Evolutionary conservation across 2,329 filamentous ascomycete species (phyloP).

Genomic region (Lithohypha guttulata): DNA sequence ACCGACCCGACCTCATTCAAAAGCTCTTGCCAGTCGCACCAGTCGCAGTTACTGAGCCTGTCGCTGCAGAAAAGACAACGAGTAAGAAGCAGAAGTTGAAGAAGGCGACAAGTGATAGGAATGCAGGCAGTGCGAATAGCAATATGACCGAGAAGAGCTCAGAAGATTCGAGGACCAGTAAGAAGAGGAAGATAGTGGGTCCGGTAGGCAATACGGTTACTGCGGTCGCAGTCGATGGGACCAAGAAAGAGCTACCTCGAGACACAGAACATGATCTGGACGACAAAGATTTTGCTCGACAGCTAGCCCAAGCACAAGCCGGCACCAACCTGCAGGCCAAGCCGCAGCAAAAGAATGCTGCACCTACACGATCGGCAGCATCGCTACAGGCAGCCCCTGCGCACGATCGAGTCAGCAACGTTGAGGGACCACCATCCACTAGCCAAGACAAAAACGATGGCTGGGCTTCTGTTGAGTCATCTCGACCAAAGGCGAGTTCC

Average conservation of each 20-base stretch:
- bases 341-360: slow-evolving; percentile 22
- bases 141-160: slow-evolving; percentile 24
- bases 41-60: background rate
- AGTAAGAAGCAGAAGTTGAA: slow-evolving; percentile 17
- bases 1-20: slow-evolving; percentile 4
- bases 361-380: slow-evolving; percentile 34
- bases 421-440: slow-evolving; percentile 57
- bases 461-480: slow-evolving; percentile 55
- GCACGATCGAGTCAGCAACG: slow-evolving; percentile 37
- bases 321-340: slow-evolving; percentile 46
- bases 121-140: slow-evolving; percentile 8
- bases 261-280: slow-evolving; percentile 51
- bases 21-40: background rate
- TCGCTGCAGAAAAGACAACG: slow-evolving; percentile 8
- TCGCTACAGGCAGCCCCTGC: slow-evolving; percentile 36
- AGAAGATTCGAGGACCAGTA: slow-evolving; percentile 19
- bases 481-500: slow-evolving; percentile 38
- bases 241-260: slow-evolving; percentile 18
- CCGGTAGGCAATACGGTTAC: slow-evolving; percentile 25
- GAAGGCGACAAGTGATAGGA: slow-evolving; percentile 13
- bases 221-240: slow-evolving; percentile 24
- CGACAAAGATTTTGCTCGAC: slow-evolving; percentile 66
- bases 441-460: slow-evolving; percentile 69
- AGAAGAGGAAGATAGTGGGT: slow-evolving; percentile 17
- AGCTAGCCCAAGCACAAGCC: slow-evolving; percentile 59